phyloP scores from a whole-genome alignment of 1,284 basidiomycete genomes.

The Puccinia novopanici region DNA sequence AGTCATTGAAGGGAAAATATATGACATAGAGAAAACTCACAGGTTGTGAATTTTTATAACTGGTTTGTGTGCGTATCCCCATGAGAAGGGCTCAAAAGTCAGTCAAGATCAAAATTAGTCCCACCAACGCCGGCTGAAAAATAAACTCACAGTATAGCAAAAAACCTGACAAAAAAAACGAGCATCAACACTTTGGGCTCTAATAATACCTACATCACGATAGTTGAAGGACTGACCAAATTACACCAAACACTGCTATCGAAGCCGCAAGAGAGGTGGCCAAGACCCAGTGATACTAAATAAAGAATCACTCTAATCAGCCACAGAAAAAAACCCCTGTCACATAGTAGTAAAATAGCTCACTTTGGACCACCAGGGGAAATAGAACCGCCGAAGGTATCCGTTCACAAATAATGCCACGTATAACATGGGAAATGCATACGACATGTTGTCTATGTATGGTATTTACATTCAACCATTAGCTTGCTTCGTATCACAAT shows the following conservation, averaged over 20 bases:
- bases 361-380: slow-evolving; percentile 45
- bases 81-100: neutral
- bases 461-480: neutral
- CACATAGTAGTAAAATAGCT: neutral
- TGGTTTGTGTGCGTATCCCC: too few species aligned
- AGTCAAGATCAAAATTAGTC: neutral
- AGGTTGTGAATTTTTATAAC: slow-evolving; percentile 37
- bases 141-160: slow-evolving; percentile 43
- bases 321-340: neutral
- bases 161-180: slow-evolving; percentile 19
- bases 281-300: slow-evolving; percentile 50
- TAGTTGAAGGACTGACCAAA: slow-evolving; percentile 31
- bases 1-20: neutral
- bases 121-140: neutral
- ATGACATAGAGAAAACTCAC: too few species aligned
- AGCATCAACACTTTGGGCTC: neutral
- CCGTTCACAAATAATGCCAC: slow-evolving; percentile 36
- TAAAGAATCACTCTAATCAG: neutral
- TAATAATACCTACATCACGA: too few species aligned
- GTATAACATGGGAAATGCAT: slow-evolving; percentile 46
- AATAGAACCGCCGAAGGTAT: slow-evolving; percentile 26
- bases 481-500: neutral
- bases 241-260: slow-evolving; percentile 41
- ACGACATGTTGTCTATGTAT: slow-evolving; percentile 41
- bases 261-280: slow-evolving; percentile 47